Conservation (phyloP, 768 basidiomycete genomes). For the Mycena leptocephala region DNA sequence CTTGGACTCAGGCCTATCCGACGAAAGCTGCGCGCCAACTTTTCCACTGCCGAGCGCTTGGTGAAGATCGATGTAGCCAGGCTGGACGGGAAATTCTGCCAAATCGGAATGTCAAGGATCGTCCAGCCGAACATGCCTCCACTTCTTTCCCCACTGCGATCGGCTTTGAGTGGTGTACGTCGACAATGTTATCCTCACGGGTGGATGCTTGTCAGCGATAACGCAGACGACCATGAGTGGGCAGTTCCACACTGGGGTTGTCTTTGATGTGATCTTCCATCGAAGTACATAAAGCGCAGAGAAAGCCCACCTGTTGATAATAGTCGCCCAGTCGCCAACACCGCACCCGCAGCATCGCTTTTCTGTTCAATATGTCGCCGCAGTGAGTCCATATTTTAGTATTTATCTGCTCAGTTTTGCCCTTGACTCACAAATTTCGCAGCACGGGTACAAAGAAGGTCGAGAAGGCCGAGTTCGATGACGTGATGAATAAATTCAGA, state of each 20-base stretch:
- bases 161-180: no score
- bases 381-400: neutral
- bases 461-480: conserved; percentile 6
- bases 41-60: no score
- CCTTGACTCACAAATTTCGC: neutral
- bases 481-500: neutral
- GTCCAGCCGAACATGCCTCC: no score
- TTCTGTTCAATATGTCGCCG: neutral
- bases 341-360: neutral
- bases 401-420: neutral
- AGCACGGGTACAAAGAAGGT: neutral
- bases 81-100: no score
- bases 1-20: no score
- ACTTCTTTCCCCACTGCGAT: no score
- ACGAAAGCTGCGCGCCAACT: no score
- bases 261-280: neutral
- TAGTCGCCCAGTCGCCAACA: neutral
- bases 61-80: no score
- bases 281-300: neutral
- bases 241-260: neutral
- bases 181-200: no score
- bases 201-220: no score
- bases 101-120: no score
- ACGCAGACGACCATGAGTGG: no score
- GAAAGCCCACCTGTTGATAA: neutral